phyloP scores from a whole-genome alignment of 1,139 yeast genomes.

The Arxiozyma bovina region DNA sequence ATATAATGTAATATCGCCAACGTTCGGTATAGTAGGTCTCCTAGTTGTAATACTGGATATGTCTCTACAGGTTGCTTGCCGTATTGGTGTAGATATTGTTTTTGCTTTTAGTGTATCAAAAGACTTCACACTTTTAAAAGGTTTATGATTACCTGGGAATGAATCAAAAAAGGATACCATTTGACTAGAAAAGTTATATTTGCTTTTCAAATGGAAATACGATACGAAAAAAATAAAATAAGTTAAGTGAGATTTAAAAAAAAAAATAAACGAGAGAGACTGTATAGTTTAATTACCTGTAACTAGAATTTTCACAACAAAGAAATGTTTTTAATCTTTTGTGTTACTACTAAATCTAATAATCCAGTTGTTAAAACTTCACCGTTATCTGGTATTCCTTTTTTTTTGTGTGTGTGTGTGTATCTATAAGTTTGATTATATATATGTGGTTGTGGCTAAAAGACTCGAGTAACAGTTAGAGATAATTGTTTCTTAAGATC shows the following conservation, averaged over 20 bases:
- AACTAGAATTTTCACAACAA: background rate
- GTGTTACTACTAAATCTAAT: too few relatives aligned
- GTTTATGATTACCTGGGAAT: background rate
- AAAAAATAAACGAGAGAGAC: too few relatives aligned
- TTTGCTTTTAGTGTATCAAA: background rate
- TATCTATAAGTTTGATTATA: too few relatives aligned
- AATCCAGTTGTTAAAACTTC: too few relatives aligned
- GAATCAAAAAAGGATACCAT: constrained; percentile 1
- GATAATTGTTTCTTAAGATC: too few relatives aligned
- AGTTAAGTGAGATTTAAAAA: too few relatives aligned
- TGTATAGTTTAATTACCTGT: too few relatives aligned
- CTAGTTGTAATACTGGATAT: background rate
- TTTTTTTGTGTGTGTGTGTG: too few relatives aligned
- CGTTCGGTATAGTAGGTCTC: background rate
- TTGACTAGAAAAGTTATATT: background rate
- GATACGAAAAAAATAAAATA: background rate
- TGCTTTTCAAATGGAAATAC: background rate
- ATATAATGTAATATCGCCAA: background rate
- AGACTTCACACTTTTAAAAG: background rate
- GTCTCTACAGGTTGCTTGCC: background rate
- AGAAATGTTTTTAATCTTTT: background rate
- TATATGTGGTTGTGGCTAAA: too few relatives aligned
- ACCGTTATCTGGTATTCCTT: too few relatives aligned
- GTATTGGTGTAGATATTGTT: constrained; percentile 1
- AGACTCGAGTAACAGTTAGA: too few relatives aligned